Evolutionary conservation across 2,329 filamentous ascomycete genomes (phyloP).

Genomic region (Arthrobotrys megalospora): DNA sequence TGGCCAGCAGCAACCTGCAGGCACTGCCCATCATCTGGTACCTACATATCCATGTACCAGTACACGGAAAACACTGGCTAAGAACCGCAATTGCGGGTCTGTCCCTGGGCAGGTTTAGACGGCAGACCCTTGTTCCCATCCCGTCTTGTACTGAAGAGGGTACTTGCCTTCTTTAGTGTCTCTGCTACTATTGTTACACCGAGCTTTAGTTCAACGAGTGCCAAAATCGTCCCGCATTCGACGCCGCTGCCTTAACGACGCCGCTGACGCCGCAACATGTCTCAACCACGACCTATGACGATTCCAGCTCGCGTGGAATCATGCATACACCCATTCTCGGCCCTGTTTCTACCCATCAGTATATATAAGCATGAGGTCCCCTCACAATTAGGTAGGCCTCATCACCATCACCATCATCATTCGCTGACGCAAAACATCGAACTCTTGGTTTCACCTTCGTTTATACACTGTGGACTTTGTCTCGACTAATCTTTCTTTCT

Average conservation of each 20-base stretch:
- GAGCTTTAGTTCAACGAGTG: conserved; percentile 18
- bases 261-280: conserved; percentile 60
- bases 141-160: not conserved
- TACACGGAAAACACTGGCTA: conserved; percentile 12
- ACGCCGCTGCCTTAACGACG: conserved; percentile 49
- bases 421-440: conserved; percentile 17
- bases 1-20: conserved; percentile 45
- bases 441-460: conserved; percentile 23
- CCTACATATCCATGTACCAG: conserved; percentile 10
- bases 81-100: conserved; percentile 36
- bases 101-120: conserved; percentile 55
- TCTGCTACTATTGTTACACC: conserved; percentile 49
- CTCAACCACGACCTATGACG: conserved; percentile 38
- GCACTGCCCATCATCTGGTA: conserved; percentile 46
- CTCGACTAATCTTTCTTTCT: conserved; percentile 37
- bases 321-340: conserved; percentile 27
- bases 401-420: conserved; percentile 19
- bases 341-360: conserved; percentile 1
- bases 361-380: conserved; percentile 39
- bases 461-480: conserved; percentile 2
- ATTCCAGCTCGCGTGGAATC: conserved; percentile 29
- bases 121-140: conserved; percentile 4
- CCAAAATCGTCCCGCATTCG: conserved; percentile 49
- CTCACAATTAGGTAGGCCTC: conserved; percentile 13
- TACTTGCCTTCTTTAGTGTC: not conserved